Percentiles rank a stretch among this genome's conserved stretches.
Conservation (phyloP, 2,329 filamentous ascomycete species). For the Clonostachys sp. region DNA sequence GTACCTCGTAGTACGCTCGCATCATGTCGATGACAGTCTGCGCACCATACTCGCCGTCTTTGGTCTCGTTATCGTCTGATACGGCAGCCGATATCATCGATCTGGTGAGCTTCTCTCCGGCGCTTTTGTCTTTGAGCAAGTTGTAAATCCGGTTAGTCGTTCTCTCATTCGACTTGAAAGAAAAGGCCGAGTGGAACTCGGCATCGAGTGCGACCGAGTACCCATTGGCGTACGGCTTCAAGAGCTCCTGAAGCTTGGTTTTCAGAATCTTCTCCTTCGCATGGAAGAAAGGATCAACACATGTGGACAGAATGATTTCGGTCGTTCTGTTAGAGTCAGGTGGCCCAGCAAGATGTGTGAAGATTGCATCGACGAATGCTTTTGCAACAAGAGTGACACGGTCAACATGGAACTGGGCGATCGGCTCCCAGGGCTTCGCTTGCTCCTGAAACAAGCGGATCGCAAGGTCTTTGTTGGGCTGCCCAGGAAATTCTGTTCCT, state of each 20-base stretch:
- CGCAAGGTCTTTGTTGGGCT: constrained; percentile 25
- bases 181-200: constrained; percentile 14
- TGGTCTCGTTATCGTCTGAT: constrained; percentile 4
- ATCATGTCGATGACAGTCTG: constrained; percentile 37
- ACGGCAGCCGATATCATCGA: neutral
- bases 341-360: constrained; percentile 17
- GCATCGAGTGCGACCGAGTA: constrained; percentile 22
- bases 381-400: constrained; percentile 18
- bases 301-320: constrained; percentile 11
- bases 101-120: no score
- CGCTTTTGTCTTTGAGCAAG: no score
- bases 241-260: constrained; percentile 30
- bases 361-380: constrained; percentile 26
- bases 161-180: no score
- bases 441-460: constrained; percentile 32
- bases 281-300: constrained; percentile 23
- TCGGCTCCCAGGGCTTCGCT: constrained; percentile 26
- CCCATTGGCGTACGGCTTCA: constrained; percentile 26
- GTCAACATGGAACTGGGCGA: constrained; percentile 27
- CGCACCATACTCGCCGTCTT: constrained; percentile 22
- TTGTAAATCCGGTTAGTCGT: no score
- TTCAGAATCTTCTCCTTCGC: constrained; percentile 19
- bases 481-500: constrained; percentile 32
- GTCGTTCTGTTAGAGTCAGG: constrained; percentile 7
- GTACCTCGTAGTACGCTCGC: constrained; percentile 36